Conservation (phyloP, 2,329 filamentous ascomycete genomes). For the Plectosphaerella plurivora region DNA sequence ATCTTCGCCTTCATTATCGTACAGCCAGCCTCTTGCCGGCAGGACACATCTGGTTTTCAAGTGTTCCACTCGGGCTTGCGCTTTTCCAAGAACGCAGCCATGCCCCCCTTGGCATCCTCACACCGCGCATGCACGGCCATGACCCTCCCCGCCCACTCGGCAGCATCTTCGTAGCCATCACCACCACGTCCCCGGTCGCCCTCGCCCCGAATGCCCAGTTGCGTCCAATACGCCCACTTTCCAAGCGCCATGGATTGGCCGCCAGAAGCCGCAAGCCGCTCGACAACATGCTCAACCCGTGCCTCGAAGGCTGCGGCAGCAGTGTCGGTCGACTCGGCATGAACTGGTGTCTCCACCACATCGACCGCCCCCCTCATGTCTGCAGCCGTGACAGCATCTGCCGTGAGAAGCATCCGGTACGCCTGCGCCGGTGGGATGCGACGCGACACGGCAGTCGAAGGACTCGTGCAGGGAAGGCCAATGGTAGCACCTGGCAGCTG, state of each 20-base stretch:
- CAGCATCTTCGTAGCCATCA: slow-evolving; percentile 20
- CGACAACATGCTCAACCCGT: slow-evolving; percentile 17
- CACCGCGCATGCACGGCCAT: slow-evolving; percentile 23
- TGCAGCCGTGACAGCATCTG: slow-evolving; percentile 17
- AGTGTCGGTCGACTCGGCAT: slow-evolving; percentile 12
- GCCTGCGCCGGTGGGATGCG: slow-evolving; percentile 16
- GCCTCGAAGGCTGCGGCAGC: slow-evolving; percentile 15
- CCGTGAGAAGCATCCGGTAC: slow-evolving; percentile 23
- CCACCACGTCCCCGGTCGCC: slow-evolving; percentile 3
- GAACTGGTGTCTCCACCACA: slow-evolving; percentile 12
- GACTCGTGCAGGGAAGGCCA: slow-evolving; percentile 25
- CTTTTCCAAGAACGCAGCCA: slow-evolving; percentile 20
- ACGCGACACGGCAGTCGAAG: slow-evolving; percentile 19
- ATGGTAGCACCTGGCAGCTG: slow-evolving; percentile 22
- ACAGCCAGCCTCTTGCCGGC: no score
- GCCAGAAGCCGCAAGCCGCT: slow-evolving; percentile 13
- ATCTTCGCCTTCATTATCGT: no score
- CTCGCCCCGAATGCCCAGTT: slow-evolving; percentile 15
- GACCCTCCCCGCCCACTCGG: slow-evolving; percentile 18
- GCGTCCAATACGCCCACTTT: slow-evolving; percentile 30
- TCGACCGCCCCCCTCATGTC: slow-evolving; percentile 20
- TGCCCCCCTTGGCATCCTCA: slow-evolving; percentile 22
- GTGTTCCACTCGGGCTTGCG: slow-evolving; percentile 17
- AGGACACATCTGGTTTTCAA: neutral
- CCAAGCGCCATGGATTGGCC: slow-evolving; percentile 25